Conservation (phyloP, 768 basidiomycete genomes). For the Tephrocybe sp. region DNA sequence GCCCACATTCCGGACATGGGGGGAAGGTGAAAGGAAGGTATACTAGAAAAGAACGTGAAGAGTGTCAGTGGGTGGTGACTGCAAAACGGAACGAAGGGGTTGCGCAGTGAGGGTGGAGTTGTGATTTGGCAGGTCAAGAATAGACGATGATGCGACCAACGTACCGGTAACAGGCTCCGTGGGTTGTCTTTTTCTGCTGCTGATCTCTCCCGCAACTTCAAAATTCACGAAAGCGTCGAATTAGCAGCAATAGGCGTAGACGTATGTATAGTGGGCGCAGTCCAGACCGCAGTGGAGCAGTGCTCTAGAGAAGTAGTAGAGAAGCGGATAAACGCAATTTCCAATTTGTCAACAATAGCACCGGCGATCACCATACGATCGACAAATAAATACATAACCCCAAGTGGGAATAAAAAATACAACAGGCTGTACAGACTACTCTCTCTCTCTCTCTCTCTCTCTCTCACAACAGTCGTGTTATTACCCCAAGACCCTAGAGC, state of each 20-base stretch:
- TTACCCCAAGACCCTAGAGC: constrained; percentile 69
- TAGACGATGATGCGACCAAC: constrained; percentile 8
- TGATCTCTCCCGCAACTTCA: not conserved
- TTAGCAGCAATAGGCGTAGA: not conserved
- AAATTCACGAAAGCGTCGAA: not conserved
- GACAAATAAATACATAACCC: constrained; percentile 3
- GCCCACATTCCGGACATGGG: constrained; percentile 15
- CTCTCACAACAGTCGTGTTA: constrained; percentile 60
- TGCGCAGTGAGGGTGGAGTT: not conserved
- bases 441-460: no score
- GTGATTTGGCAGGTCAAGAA: constrained; percentile 2
- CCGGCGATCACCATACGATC: constrained; percentile 8
- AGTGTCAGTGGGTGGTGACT: constrained; percentile 1
- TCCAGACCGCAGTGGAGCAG: constrained; percentile 6
- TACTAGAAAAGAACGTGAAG: constrained; percentile 8
- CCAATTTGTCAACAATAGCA: constrained; percentile 5
- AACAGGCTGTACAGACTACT: not conserved
- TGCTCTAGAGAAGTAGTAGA: not conserved
- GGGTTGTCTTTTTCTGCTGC: not conserved
- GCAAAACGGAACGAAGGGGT: not conserved
- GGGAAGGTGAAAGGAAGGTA: not conserved
- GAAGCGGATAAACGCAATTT: constrained; percentile 1
- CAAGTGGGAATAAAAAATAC: not conserved
- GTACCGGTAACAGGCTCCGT: constrained; percentile 8
- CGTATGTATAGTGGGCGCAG: not conserved